Evolutionary conservation across 208 protist genomes (phyloP), one percentile per base, ranked within the genome.

Genomic region (Trypanosoma congolense): DNA sequence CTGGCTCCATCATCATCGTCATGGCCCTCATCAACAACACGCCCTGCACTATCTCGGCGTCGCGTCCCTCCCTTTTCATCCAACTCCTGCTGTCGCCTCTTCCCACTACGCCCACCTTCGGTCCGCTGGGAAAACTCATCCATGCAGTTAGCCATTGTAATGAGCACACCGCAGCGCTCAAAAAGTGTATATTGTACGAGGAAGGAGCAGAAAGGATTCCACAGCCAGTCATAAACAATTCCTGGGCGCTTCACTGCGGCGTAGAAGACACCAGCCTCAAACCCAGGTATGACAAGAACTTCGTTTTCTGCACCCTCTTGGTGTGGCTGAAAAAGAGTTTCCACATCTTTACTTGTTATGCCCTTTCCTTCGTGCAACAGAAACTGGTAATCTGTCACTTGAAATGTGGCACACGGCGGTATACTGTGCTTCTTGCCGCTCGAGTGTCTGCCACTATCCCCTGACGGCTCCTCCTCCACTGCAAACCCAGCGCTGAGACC

Each of bases 231-330:
- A 66, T 83, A 86, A 22, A 91, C 77, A 3, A 68, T 76, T 56
- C 90, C 83, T 0, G 87, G 73, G 1, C 83, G 75, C 70, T 86
- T 79, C 44, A 90, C 77, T 12, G 83, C 71, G 3, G 64, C 87
- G 55, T 88, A 94, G 56, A 80, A 94, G 14, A 91, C 74, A 41
- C 87, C 83, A 9, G 63, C 73, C 55, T 90, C 78, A 60, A 75
- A 88, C 45, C 83, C 83, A 19, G 79, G 61, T n/a, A 94, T 70
- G 28, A 94, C 81, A 58, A 57, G 47, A 41, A 94, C 81, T 29
- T 56, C 48, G n/a, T 46, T 46, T n/a, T 46, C 42, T 19, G 6
- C 18, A 56, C 78, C 79, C 22, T 9, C 28, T 25, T 71, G 60
- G 26, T 55, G 69, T 22, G 86, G 83, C 33, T 60, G 60, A 26